Evolutionary conservation across 1,284 basidiomycete species (phyloP).

Genomic region (Ustilago hordei): DNA sequence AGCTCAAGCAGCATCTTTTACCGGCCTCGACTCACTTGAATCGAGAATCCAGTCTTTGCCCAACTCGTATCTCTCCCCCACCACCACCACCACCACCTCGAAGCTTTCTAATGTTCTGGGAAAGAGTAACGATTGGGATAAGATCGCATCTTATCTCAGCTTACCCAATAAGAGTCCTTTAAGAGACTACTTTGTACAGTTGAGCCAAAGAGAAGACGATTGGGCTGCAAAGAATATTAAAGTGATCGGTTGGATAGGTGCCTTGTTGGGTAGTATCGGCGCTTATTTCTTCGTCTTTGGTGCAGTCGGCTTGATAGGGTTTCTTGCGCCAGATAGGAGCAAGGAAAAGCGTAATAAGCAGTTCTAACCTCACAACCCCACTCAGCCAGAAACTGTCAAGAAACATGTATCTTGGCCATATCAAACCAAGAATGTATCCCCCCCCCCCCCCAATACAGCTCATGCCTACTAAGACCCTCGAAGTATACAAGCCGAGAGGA

Average conservation of each 20-base stretch:
- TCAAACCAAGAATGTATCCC: too few relatives aligned
- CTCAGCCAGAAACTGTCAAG: too few relatives aligned
- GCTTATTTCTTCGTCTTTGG: slow-evolving; percentile 44
- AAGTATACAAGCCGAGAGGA: too few relatives aligned
- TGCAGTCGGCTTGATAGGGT: slow-evolving; percentile 31
- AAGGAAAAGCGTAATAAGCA: slow-evolving; percentile 17
- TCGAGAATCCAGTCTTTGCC: slow-evolving; percentile 17
- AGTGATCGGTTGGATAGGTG: slow-evolving; percentile 46
- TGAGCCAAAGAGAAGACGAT: slow-evolving; percentile 21
- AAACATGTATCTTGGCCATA: too few relatives aligned
- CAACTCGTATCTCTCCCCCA: background rate
- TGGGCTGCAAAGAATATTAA: slow-evolving; percentile 30
- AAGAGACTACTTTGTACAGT: slow-evolving; percentile 9
- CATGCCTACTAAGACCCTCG: too few relatives aligned
- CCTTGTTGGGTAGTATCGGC: slow-evolving; percentile 16
- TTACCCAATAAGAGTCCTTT: background rate
- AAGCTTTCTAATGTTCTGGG: background rate
- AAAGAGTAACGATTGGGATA: slow-evolving; percentile 8
- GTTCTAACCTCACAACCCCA: slow-evolving; percentile 9
- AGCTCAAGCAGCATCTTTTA: slow-evolving; percentile 19
- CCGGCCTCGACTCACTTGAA: slow-evolving; percentile 8
- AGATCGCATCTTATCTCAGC: slow-evolving; percentile 1
- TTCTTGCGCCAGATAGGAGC: slow-evolving; percentile 31
- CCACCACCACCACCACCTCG: background rate
- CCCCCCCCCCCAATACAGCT: too few relatives aligned